Conservation (phyloP, 192 early-diverging fungal genomes). For the Entomortierella parvispora region DNA sequence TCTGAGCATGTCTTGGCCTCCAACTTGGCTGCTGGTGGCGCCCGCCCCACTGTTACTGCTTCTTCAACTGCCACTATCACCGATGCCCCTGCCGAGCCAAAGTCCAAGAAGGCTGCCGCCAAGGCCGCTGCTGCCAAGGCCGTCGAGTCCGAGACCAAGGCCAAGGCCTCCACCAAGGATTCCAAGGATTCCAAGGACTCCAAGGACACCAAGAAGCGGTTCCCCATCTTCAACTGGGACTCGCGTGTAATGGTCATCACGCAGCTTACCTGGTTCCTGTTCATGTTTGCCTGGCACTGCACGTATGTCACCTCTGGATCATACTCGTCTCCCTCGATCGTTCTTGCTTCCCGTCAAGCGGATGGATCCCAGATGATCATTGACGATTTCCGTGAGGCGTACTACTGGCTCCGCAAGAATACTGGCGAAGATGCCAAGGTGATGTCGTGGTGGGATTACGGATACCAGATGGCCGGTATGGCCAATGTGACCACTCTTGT, state of each 20-base stretch:
- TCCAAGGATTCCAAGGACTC: no score
- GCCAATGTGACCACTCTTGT: constrained; percentile 96
- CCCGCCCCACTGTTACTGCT: constrained; percentile 14
- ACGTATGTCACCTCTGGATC: constrained; percentile 98
- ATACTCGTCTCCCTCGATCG: constrained; percentile 99
- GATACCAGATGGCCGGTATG: constrained; percentile 99
- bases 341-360: constrained; percentile 84
- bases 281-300: constrained; percentile 95
- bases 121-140: constrained; percentile 12
- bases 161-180: constrained; percentile 33
- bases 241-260: constrained; percentile 67
- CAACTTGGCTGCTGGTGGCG: constrained; percentile 1
- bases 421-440: constrained; percentile 92
- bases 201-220: constrained; percentile 45
- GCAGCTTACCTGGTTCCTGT: constrained; percentile 77
- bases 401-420: constrained; percentile 99
- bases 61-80: constrained; percentile 1
- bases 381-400: constrained; percentile 99
- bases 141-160: constrained; percentile 5
- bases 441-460: constrained; percentile 99
- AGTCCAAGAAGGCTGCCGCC: constrained; percentile 15
- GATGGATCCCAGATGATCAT: constrained; percentile 97
- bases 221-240: constrained; percentile 60
- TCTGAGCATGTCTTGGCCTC: constrained; percentile 34
- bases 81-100: constrained; percentile 11